Conservation (phyloP, 23 red algal species). For the Gracilaria gracilis region DNA sequence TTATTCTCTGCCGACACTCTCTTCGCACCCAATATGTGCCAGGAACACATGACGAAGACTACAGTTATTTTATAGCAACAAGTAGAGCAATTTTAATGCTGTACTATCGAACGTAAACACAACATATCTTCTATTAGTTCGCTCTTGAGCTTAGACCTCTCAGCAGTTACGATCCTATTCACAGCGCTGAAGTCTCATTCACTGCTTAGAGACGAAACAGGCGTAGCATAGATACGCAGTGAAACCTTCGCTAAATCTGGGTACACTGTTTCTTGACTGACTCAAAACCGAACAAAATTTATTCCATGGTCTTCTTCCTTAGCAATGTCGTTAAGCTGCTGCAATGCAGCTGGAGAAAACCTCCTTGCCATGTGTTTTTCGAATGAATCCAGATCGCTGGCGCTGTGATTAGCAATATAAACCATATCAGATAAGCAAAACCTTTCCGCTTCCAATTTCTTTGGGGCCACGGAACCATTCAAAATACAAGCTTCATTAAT, state of each 20-base stretch:
- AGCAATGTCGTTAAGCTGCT: background rate
- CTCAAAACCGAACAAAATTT: background rate
- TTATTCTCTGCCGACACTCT: no score
- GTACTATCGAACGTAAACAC: conserved; percentile 6
- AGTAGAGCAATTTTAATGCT: no score
- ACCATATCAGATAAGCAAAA: conserved; percentile 1
- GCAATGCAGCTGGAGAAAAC: background rate
- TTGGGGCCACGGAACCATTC: no score
- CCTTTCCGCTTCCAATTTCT: background rate
- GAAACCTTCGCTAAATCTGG: conserved; percentile 19
- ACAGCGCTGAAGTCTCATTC: conserved; percentile 34
- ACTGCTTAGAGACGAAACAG: conserved; percentile 1
- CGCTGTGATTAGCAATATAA: background rate
- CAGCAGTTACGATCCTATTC: background rate
- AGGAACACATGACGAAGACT: no score
- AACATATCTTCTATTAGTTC: background rate
- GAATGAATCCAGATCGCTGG: background rate
- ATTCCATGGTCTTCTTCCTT: background rate
- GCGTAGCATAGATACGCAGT: conserved; percentile 12
- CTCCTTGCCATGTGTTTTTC: background rate
- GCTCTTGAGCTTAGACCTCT: background rate
- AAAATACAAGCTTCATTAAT: no score
- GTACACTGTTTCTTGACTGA: background rate
- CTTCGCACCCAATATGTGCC: no score
- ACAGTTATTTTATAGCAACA: no score